These are phyloP conservation scores for Raphanus raphanistrum DNA, from an alignment of 345 rosid species.

Conservation along the genomic window DNA sequence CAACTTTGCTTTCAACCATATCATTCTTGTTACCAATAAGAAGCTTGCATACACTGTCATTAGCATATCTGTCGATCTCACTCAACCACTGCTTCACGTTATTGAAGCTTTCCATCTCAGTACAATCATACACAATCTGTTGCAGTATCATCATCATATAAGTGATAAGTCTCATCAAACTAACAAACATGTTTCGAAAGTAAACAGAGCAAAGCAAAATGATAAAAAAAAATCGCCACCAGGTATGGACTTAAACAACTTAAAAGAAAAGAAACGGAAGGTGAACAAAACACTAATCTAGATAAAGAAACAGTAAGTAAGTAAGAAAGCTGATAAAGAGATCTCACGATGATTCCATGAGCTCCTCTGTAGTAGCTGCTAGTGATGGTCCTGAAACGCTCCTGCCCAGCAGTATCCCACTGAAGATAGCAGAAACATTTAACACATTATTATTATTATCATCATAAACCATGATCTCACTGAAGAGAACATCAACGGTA, in stretches of 20 bases:
- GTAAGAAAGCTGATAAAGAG: background rate
- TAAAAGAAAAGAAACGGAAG: background rate
- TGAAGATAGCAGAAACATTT: conserved; percentile 23
- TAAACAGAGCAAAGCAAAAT: background rate
- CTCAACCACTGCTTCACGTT: conserved; percentile 88
- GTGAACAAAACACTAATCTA: background rate
- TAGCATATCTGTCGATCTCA: conserved; percentile 85
- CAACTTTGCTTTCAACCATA: conserved; percentile 76
- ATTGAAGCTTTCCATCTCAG: conserved; percentile 90
- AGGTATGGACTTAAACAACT: background rate
- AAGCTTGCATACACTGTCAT: conserved; percentile 86
- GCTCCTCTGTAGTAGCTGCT: conserved; percentile 96
- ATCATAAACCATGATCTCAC: background rate
- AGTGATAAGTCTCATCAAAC: background rate
- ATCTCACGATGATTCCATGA: conserved; percentile 76
- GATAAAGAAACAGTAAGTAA: background rate
- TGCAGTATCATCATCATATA: conserved; percentile 3
- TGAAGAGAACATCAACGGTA: conserved; percentile 23
- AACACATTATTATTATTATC: background rate
- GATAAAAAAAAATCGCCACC: background rate
- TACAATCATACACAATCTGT: conserved; percentile 85
- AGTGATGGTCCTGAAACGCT: conserved; percentile 87
- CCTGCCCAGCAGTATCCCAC: conserved; percentile 98
- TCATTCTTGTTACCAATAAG: conserved; percentile 83
- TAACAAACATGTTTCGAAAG: background rate